Evolutionary conservation across 331 rosid species (phyloP).

Genomic region (Acacia pycnantha): DNA sequence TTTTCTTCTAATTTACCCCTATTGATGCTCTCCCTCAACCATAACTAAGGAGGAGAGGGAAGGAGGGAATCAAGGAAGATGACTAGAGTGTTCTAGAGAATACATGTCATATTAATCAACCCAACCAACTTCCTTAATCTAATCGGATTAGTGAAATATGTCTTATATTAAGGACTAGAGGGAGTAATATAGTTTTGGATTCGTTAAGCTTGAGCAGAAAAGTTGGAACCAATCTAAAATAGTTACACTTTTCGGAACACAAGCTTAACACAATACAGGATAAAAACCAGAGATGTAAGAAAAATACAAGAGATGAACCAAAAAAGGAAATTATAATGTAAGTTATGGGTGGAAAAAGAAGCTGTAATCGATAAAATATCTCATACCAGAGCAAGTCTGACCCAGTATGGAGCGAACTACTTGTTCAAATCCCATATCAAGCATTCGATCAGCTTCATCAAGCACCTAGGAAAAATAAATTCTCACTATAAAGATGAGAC

Average conservation of each 20-base stretch:
- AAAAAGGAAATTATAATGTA: not conserved
- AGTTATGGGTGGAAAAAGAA: not conserved
- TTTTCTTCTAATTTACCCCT: too few relatives aligned
- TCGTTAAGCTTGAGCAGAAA: not conserved
- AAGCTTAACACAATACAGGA: not conserved
- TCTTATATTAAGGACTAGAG: too few relatives aligned
- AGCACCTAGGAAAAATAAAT: conserved; percentile 64
- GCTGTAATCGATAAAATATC: not conserved
- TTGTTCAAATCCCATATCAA: conserved; percentile 98
- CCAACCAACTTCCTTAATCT: too few relatives aligned
- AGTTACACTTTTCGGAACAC: not conserved
- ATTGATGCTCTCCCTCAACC: too few relatives aligned
- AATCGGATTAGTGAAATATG: too few relatives aligned
- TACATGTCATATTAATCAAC: too few relatives aligned
- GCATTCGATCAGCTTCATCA: conserved; percentile 99
- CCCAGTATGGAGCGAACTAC: conserved; percentile 85
- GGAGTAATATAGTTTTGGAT: not conserved
- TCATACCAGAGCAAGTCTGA: conserved; percentile 75
- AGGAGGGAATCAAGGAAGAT: too few relatives aligned
- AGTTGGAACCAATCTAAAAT: not conserved
- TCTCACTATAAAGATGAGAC: not conserved
- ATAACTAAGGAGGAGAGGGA: too few relatives aligned
- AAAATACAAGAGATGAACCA: not conserved
- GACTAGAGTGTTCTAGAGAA: too few relatives aligned
- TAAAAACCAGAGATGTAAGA: not conserved